A percentile compares a stretch with the other conserved stretches of the same genome.
Evolutionary conservation across 345 rosid genomes (phyloP).

Genomic region (Anastatica hierochuntica): DNA sequence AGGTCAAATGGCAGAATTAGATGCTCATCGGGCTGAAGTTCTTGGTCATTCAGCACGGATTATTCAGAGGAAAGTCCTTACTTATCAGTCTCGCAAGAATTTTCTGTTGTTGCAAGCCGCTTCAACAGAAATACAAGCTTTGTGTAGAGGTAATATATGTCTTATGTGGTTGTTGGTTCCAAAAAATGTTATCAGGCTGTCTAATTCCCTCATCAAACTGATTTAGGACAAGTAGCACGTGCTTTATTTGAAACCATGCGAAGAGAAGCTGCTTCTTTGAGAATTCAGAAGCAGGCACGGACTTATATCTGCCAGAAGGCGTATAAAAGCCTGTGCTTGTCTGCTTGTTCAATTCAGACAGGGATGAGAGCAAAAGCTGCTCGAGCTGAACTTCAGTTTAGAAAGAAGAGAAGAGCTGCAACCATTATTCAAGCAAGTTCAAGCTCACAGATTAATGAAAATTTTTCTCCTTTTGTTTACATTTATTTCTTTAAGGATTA

Average conservation of each 20-base stretch:
- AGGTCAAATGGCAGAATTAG: constrained; percentile 98
- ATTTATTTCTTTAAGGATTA: constrained; percentile 8
- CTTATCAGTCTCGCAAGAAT: constrained; percentile 45
- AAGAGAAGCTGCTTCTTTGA: constrained; percentile 67
- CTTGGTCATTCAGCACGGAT: constrained; percentile 75
- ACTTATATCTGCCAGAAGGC: constrained; percentile 54
- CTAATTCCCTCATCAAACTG: constrained; percentile 4
- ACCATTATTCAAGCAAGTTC: constrained; percentile 58
- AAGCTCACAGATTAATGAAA: not conserved
- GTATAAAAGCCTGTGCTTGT: constrained; percentile 38
- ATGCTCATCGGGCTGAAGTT: constrained; percentile 65
- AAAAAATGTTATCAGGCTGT: constrained; percentile 3
- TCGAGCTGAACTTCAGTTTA: constrained; percentile 47
- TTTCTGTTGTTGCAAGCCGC: constrained; percentile 48
- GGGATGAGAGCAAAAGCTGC: constrained; percentile 78
- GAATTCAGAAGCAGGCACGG: constrained; percentile 58
- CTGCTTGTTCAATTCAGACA: constrained; percentile 65
- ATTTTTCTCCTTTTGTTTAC: constrained; percentile 4
- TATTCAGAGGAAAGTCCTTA: constrained; percentile 69
- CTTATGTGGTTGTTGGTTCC: not conserved
- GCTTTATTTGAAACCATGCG: constrained; percentile 47
- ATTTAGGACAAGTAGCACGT: constrained; percentile 64
- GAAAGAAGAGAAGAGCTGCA: constrained; percentile 63
- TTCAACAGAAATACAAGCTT: constrained; percentile 60
- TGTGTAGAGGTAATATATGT: constrained; percentile 60